These are phyloP conservation scores for Chaetomium cochliodes DNA, from an alignment of 495 filamentous ascomycete genomes.

Conservation along the genomic window DNA sequence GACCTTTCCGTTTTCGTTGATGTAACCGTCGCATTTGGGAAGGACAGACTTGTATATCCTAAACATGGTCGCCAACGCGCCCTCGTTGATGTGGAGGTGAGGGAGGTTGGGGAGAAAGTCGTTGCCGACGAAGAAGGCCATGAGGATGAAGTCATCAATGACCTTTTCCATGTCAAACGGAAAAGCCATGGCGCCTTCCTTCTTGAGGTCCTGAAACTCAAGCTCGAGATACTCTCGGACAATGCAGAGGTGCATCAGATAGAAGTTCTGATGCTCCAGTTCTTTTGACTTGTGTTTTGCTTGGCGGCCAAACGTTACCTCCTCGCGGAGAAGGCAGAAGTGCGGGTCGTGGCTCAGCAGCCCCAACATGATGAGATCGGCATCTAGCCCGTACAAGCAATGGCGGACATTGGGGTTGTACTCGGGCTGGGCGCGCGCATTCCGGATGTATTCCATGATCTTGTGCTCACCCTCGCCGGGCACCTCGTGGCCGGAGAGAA, in stretches of 20 bases:
- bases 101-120: conserved; percentile 98
- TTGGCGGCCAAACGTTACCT: conserved; percentile 93
- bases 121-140: conserved; percentile 99
- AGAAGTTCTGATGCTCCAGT: conserved; percentile 98
- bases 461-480: conserved; percentile 99
- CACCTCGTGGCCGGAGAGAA: conserved; percentile 97
- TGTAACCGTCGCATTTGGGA: conserved; percentile 87
- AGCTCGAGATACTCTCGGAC: conserved; percentile 95
- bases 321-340: conserved; percentile 94
- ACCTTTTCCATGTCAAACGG: conserved; percentile 92
- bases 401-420: conserved; percentile 97
- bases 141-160: conserved; percentile 98
- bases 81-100: conserved; percentile 97
- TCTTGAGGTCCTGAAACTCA: conserved; percentile 91
- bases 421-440: conserved; percentile 87
- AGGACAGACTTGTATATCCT: conserved; percentile 90
- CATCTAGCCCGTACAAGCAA: conserved; percentile 96
- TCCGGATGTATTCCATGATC: conserved; percentile 99
- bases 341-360: conserved; percentile 96
- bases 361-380: conserved; percentile 98
- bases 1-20: conserved; percentile 92
- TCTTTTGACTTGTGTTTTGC: conserved; percentile 86
- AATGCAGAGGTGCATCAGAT: conserved; percentile 93
- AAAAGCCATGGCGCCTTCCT: conserved; percentile 70
- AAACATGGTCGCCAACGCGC: conserved; percentile 94